Evolutionary conservation across 805 yeast genomes (phyloP).

Genomic region (Kluyveromyces lactis): DNA sequence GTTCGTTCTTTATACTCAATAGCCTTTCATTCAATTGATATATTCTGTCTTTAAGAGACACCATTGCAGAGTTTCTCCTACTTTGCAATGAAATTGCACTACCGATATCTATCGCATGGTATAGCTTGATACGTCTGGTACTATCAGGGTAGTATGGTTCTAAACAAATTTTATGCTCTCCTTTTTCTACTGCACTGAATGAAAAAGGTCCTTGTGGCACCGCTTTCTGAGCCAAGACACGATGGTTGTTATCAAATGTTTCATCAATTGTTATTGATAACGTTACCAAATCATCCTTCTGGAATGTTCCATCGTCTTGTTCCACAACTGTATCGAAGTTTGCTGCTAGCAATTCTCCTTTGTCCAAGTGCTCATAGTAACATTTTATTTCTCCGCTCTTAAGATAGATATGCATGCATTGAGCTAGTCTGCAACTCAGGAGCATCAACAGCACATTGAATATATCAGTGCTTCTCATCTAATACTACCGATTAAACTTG

Average conservation of each 20-base stretch:
- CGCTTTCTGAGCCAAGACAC: conserved; percentile 62
- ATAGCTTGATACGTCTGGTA: conserved; percentile 52
- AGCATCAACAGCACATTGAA: not conserved
- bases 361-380: conserved; percentile 73
- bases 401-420: conserved; percentile 61
- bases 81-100: conserved; percentile 57
- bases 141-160: conserved; percentile 39
- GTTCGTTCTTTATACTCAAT: conserved; percentile 55
- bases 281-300: conserved; percentile 46
- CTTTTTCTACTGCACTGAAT: conserved; percentile 74
- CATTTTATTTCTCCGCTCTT: conserved; percentile 72
- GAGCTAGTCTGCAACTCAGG: conserved; percentile 1
- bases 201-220: conserved; percentile 58
- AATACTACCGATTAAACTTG: no score
- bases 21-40: conserved; percentile 50
- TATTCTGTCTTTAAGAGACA: conserved; percentile 46
- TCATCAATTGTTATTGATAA: conserved; percentile 34
- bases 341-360: conserved; percentile 75
- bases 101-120: conserved; percentile 66
- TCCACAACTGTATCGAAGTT: conserved; percentile 61
- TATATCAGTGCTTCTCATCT: no score
- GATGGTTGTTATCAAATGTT: conserved; percentile 75
- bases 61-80: conserved; percentile 45
- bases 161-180: conserved; percentile 80
- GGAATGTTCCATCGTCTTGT: conserved; percentile 40